Base-by-base conservation (phyloP, 2,329 filamentous ascomycete genomes). In the Zasmidium cellare region DNA sequence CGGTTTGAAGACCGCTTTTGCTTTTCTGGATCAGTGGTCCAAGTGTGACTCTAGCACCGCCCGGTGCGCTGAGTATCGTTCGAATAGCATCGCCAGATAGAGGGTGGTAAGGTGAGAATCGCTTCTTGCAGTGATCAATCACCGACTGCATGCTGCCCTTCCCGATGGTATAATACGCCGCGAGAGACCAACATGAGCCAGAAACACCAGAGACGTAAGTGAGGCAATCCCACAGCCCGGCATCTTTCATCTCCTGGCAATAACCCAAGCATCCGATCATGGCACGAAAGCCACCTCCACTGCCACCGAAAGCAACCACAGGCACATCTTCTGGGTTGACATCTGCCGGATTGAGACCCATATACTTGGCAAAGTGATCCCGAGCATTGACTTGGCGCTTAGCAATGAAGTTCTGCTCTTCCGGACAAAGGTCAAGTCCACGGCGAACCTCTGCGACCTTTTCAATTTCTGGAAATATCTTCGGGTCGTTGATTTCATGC, bases 181-280 rank as follows among this genome's bases (percentile, higher is more conserved):
- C 69, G 14, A 71, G 53, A 7, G 67, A 66, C 69, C 68, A 71
- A 59, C 70, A 73, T 2, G 69, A 67, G 22, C 70, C 69, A 38
- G 68, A 71, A 0, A 73, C 70, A 6, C 70, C 71, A 16, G 69
- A 58, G 9, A 71, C 63, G 55, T 72, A 73, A 6, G 68, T 69
- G 18, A 72, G 49, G 45, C 67, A 67, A 53, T 72, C 70, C 69
- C 68, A 72, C 3, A 71, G 59, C 2, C 71, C 70, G 25, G 61
- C 54, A 38, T 59, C 54, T 55, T 69, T 68, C 67, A 71, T 70
- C 23, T 67, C 62, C 24, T 67, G 55, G 28, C 58, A 60, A 54
- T 70, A 73, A n/a, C 65, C 71, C 18, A 72, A 55, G 48, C 64
- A 57, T 2, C 59, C 65, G 28, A 71, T 62, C 67, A 72, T 71